A percentile compares a stretch with the other conserved stretches of the same genome.
Evolutionary conservation across 176 grass and related monocot genomes (phyloP).

Genomic region (Luzula sylvatica): DNA sequence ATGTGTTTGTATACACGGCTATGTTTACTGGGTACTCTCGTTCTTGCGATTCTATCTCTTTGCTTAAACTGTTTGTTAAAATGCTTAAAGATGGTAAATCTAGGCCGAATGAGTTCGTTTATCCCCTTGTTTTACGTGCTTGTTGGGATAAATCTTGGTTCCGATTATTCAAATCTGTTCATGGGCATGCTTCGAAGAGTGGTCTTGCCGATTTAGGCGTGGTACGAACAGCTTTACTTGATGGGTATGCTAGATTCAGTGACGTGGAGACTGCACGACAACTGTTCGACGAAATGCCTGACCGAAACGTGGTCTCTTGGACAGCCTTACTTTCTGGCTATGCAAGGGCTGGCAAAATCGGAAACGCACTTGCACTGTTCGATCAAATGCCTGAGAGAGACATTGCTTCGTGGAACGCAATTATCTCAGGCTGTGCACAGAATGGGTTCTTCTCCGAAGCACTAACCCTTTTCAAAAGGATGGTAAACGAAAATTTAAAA

Average conservation of each 20-base stretch:
- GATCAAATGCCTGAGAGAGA: constrained; percentile 59
- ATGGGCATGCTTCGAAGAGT: constrained; percentile 39
- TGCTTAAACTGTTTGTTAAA: constrained; percentile 43
- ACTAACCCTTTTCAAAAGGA: constrained; percentile 36
- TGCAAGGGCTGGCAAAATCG: constrained; percentile 34
- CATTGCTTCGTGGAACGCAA: constrained; percentile 63
- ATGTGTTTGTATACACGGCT: constrained; percentile 82
- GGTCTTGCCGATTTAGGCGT: constrained; percentile 40
- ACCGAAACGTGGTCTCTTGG: constrained; percentile 61
- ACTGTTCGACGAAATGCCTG: constrained; percentile 65
- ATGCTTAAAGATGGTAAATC: constrained; percentile 44
- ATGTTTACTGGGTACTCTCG: constrained; percentile 45
- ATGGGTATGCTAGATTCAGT: constrained; percentile 51
- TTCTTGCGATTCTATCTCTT: not conserved
- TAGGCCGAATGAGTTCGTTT: constrained; percentile 66
- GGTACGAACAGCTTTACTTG: constrained; percentile 41
- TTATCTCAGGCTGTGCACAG: constrained; percentile 47
- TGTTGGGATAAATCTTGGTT: constrained; percentile 23
- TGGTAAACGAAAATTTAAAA: constrained; percentile 30
- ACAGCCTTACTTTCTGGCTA: constrained; percentile 59
- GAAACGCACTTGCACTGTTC: constrained; percentile 42
- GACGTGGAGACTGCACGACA: constrained; percentile 44
- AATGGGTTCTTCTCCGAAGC: constrained; percentile 54
- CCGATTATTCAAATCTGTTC: constrained; percentile 34
- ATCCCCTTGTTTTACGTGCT: constrained; percentile 54